These are phyloP conservation scores for Mycena capillaripes DNA, from an alignment of 768 basidiomycete species.

Conservation along the genomic window DNA sequence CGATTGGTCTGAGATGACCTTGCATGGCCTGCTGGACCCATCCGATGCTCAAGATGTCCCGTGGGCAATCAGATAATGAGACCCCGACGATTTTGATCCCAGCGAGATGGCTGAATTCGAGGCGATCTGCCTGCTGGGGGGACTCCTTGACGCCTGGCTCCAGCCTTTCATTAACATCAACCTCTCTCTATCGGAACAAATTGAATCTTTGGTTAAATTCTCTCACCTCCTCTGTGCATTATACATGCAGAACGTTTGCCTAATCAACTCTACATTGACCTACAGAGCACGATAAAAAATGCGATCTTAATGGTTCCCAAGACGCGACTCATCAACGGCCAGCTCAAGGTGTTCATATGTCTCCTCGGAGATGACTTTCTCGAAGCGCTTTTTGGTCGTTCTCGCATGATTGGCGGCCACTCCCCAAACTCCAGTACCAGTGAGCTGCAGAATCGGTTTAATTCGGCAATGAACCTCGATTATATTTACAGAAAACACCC, in stretches of 20 bases:
- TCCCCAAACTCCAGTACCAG: slow-evolving; percentile 8
- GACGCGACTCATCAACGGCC: slow-evolving; percentile 9
- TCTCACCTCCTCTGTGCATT: too few species aligned
- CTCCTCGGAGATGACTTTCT: slow-evolving; percentile 38
- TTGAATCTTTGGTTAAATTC: too few species aligned
- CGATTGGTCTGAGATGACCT: too few species aligned
- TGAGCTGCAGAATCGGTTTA: neutral
- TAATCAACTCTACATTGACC: slow-evolving; percentile 35
- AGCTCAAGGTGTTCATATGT: slow-evolving; percentile 9
- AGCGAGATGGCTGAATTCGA: too few species aligned
- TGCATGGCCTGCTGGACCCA: too few species aligned
- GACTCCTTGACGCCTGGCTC: too few species aligned
- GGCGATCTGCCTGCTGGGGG: too few species aligned
- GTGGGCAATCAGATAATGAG: too few species aligned
- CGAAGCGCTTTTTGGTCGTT: slow-evolving; percentile 34
- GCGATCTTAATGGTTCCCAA: slow-evolving; percentile 30
- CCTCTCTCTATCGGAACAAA: too few species aligned
- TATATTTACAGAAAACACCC: slow-evolving; percentile 17
- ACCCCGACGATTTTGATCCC: too few species aligned
- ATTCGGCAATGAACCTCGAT: slow-evolving; percentile 23
- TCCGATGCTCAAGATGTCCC: too few species aligned
- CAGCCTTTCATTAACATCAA: too few species aligned
- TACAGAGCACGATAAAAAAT: slow-evolving; percentile 36
- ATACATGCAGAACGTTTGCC: slow-evolving; percentile 24
- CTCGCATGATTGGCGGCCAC: slow-evolving; percentile 35